Evolutionary conservation across 139 green algal species (phyloP).

Genomic region (Asterochloris sp.): DNA sequence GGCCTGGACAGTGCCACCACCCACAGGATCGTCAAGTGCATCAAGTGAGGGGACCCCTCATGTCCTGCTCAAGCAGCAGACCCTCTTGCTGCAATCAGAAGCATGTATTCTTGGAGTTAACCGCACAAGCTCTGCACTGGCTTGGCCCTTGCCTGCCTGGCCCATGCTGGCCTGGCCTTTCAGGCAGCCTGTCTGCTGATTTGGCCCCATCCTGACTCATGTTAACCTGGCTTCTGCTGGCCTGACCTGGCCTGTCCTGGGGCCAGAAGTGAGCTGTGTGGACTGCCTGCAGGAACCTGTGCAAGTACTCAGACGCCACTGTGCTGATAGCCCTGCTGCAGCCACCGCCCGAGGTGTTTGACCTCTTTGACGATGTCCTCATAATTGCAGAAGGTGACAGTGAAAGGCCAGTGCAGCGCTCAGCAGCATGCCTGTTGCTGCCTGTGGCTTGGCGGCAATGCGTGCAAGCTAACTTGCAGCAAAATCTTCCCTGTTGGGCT

Average conservation of each 20-base stretch:
- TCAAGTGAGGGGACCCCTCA: slow-evolving; percentile 10
- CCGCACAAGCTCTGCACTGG: too few relatives aligned
- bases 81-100: too few relatives aligned
- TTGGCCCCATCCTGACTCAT: too few relatives aligned
- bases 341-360: slow-evolving; percentile 49
- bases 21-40: slow-evolving; percentile 24
- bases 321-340: slow-evolving; percentile 51
- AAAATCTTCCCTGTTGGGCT: too few relatives aligned
- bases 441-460: background rate
- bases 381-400: slow-evolving; percentile 34
- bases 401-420: background rate
- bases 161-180: too few relatives aligned
- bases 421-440: background rate
- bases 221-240: too few relatives aligned
- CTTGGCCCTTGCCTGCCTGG: too few relatives aligned
- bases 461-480: too few relatives aligned
- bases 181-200: too few relatives aligned
- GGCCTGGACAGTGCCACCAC: slow-evolving; percentile 47
- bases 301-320: slow-evolving; percentile 20
- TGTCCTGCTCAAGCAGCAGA: slow-evolving; percentile 17
- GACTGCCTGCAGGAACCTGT: slow-evolving; percentile 23
- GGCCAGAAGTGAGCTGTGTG: background rate
- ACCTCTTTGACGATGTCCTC: slow-evolving; percentile 61
- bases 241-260: too few relatives aligned
- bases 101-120: too few relatives aligned